Base-by-base conservation (phyloP, 2,329 filamentous ascomycete species). In the Colletotrichum tofieldiae region DNA sequence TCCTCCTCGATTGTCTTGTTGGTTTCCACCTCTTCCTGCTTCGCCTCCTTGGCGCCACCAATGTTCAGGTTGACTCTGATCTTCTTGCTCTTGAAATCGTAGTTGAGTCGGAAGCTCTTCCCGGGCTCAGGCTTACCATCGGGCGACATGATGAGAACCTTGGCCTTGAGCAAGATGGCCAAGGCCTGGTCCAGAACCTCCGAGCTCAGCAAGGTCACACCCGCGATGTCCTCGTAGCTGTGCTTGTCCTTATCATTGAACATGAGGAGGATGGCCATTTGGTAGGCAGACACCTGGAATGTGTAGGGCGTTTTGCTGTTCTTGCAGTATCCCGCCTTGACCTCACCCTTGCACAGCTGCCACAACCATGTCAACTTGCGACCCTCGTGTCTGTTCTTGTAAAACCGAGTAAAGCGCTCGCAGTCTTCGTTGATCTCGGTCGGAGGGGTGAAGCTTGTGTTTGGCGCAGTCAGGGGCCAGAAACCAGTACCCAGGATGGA, bases 1-100 rank as follows among this genome's bases (percentile, higher is more conserved):
- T 99, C 96, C 84, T 99, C 96, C 85, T 99, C 96, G 77, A 99
- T 98, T 3, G 95, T 98, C 90, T 99, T 99, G 87, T 98, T 97
- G 8, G 96, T 99, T 81, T 99, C 96, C 74, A 94, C 95, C 75
- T 95, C 93, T 82, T 99, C 96, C 75, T 96, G 94, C 88, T 98
- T 98, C 80, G 96, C 93, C 84, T 99, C 97, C 43, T 95, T 93
- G 85, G 98, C 96, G 84, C 98, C 95, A 69, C 92, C 93, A 66
- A 98, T 92, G 82, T 99, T 99, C 65, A 99, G 87, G 80, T 99
- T 99, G 78, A 98, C 92, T 79, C 97, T 95, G 77, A 98, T 92
- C 88, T 98, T 99, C 89, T 99, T 99, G 86, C 92, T 95, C 89
- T 97, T 98, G 88, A 98, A 98, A 80, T 95, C 94, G 76, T 95